Conservation (phyloP, 2,329 filamentous ascomycete genomes). For the Cladobotryum protrusum region DNA sequence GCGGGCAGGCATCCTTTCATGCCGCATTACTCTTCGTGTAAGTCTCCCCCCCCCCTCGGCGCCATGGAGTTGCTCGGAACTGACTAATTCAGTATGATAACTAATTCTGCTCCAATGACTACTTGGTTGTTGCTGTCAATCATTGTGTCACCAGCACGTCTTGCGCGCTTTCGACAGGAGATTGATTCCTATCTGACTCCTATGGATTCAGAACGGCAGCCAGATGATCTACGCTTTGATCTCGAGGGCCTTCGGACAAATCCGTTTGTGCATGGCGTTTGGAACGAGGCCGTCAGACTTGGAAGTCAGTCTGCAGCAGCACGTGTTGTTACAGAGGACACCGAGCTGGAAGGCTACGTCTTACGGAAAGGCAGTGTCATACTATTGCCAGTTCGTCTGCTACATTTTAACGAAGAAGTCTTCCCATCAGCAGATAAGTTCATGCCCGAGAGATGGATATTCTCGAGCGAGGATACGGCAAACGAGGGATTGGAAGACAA, state of each 20-base stretch:
- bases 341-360: constrained; percentile 4
- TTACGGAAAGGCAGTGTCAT: constrained; percentile 3
- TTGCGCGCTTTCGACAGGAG: not conserved
- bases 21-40: constrained; percentile 4
- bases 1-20: constrained; percentile 2
- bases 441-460: constrained; percentile 3
- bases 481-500: not conserved
- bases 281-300: constrained; percentile 5
- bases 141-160: not conserved
- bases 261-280: constrained; percentile 1
- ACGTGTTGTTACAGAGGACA: constrained; percentile 4
- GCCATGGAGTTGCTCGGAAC: not conserved
- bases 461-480: not conserved
- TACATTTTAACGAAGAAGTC: constrained; percentile 1
- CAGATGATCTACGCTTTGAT: not conserved
- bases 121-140: not conserved
- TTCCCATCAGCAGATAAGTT: not conserved
- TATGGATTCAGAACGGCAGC: not conserved
- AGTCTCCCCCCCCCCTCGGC: not conserved
- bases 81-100: not conserved
- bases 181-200: not conserved
- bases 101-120: constrained; percentile 3
- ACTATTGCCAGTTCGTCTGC: constrained; percentile 1
- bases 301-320: constrained; percentile 1
- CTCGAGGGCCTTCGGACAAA: not conserved